phyloP scores from a whole-genome alignment of 805 yeast genomes.

The Suhomyces faveliae region DNA sequence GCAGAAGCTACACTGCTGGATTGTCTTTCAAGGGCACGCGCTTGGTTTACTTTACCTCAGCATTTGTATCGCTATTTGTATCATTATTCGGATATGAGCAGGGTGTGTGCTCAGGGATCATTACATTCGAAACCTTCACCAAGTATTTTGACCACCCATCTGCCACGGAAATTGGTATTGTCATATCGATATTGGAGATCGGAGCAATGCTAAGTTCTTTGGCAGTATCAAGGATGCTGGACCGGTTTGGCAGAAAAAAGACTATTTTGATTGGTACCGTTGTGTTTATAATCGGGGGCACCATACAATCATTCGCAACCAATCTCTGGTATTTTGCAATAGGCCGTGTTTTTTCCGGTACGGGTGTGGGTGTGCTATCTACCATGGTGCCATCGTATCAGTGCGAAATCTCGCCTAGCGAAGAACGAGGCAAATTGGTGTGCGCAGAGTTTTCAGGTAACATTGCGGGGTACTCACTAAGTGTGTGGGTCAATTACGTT shows the following conservation, averaged over 20 bases:
- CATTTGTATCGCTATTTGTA: constrained; percentile 44
- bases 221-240: constrained; percentile 75
- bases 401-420: constrained; percentile 84
- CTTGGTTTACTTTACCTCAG: constrained; percentile 44
- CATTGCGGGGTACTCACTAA: constrained; percentile 73
- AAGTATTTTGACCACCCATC: constrained; percentile 71
- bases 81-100: constrained; percentile 47
- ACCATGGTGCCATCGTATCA: constrained; percentile 87
- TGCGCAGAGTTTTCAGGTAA: constrained; percentile 89
- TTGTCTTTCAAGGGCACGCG: constrained; percentile 38
- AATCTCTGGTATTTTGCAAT: constrained; percentile 57
- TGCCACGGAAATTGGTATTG: constrained; percentile 73
- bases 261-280: constrained; percentile 80
- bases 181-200: constrained; percentile 84
- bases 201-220: constrained; percentile 84
- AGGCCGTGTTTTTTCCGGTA: constrained; percentile 76
- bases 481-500: constrained; percentile 85
- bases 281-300: constrained; percentile 76
- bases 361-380: constrained; percentile 84
- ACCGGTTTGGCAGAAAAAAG: constrained; percentile 71
- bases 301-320: constrained; percentile 61
- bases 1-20: constrained; percentile 29
- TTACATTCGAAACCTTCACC: constrained; percentile 70
- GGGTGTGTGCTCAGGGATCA: constrained; percentile 87
- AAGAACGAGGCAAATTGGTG: constrained; percentile 79